Evolutionary conservation across 2,329 filamentous ascomycete genomes (phyloP).

Genomic region (Penicillium psychrosexuale): DNA sequence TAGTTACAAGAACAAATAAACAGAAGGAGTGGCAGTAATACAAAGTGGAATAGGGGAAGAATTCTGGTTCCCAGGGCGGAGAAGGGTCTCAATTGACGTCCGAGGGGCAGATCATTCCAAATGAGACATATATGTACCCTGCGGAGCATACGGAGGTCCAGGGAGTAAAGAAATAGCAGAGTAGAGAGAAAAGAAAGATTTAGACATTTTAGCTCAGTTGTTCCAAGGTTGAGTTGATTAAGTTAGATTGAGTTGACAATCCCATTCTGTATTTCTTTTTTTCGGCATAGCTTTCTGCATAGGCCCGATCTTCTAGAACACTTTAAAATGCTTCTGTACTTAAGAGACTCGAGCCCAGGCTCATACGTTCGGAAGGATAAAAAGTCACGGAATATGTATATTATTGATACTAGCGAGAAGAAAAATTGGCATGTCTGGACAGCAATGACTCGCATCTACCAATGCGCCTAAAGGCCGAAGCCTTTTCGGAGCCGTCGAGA

Average conservation of each 20-base stretch:
- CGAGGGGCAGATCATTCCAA: slow-evolving; percentile 8
- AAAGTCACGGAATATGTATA: neutral
- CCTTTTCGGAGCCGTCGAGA: slow-evolving; percentile 30
- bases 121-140: neutral
- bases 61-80: slow-evolving; percentile 8
- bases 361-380: neutral
- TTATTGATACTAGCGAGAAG: neutral
- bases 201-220: neutral
- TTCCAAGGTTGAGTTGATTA: neutral
- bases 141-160: neutral
- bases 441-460: slow-evolving; percentile 39
- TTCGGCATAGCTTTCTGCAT: neutral
- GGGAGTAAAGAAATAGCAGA: neutral
- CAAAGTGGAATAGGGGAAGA: slow-evolving; percentile 14
- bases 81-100: slow-evolving; percentile 7
- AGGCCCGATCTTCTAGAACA: slow-evolving; percentile 2
- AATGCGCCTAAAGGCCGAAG: slow-evolving; percentile 28
- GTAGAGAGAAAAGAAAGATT: neutral
- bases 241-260: neutral
- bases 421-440: slow-evolving; percentile 34
- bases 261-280: neutral
- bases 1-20: slow-evolving; percentile 20
- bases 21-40: slow-evolving; percentile 13
- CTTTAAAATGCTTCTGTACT: neutral
- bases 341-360: neutral